Evolutionary conservation across 2,329 filamentous ascomycete species (phyloP).

Genomic region (Aspergillus awamori): DNA sequence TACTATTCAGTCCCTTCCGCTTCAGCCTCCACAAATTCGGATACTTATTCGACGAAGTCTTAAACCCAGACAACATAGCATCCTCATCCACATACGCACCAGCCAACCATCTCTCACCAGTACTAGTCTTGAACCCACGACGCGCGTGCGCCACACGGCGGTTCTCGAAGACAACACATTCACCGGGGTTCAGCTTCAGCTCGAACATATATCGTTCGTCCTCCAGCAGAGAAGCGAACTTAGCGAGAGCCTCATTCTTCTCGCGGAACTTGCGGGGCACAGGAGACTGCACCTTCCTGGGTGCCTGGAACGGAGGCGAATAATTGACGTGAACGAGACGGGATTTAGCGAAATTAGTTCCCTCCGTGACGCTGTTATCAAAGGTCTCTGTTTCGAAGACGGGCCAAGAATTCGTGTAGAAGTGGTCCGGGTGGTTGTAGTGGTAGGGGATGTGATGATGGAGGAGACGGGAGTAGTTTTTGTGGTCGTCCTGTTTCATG

Average conservation of each 20-base stretch:
- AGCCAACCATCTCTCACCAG: constrained; percentile 77
- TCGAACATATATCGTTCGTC: constrained; percentile 63
- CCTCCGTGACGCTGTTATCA: constrained; percentile 13
- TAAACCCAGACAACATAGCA: constrained; percentile 56
- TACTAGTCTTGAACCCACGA: constrained; percentile 66
- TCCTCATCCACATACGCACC: constrained; percentile 80
- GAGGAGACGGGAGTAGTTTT: constrained; percentile 43
- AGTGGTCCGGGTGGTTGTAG: constrained; percentile 66
- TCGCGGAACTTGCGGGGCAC: constrained; percentile 9
- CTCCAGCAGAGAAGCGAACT: constrained; percentile 54
- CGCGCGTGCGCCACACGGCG: constrained; percentile 81
- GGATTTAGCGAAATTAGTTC: not conserved
- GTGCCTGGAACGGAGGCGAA: constrained; percentile 78
- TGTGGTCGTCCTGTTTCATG: constrained; percentile 18
- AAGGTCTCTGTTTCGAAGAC: constrained; percentile 51
- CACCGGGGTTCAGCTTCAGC: constrained; percentile 74
- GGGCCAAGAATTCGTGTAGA: constrained; percentile 63
- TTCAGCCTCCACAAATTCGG: not conserved
- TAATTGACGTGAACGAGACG: constrained; percentile 60
- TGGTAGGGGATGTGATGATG: constrained; percentile 60
- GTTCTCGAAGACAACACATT: constrained; percentile 95
- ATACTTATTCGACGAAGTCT: constrained; percentile 20
- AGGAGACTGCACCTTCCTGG: not conserved
- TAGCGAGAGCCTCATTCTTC: constrained; percentile 12
- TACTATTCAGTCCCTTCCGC: not conserved